A percentile compares a stretch with the other conserved stretches of the same genome.
Evolutionary conservation across 2,329 filamentous ascomycete species (phyloP).

Genomic region (Fusarium goolgardi): DNA sequence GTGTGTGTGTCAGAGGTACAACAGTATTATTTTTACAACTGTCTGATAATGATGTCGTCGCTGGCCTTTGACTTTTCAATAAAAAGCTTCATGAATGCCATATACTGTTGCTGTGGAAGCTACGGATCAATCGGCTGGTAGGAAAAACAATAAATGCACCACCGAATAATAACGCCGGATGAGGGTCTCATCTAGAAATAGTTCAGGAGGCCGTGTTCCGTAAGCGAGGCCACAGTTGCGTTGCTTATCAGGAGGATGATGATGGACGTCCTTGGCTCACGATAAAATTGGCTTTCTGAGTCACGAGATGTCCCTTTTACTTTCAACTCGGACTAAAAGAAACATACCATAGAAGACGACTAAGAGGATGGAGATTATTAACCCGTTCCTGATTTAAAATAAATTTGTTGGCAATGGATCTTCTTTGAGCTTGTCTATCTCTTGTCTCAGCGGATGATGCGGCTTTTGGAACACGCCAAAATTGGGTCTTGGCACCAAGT

Average conservation of each 20-base stretch:
- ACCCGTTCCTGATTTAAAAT: not conserved
- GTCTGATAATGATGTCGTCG: not conserved
- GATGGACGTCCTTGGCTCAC: constrained; percentile 27
- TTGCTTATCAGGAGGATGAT: constrained; percentile 27
- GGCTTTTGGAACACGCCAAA: constrained; percentile 42
- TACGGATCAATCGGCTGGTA: not conserved
- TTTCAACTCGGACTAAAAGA: not conserved
- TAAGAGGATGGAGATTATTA: not conserved
- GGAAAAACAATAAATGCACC: not conserved
- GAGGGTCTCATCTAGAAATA: constrained; percentile 30
- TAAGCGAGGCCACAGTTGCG: constrained; percentile 14
- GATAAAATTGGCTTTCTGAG: constrained; percentile 10
- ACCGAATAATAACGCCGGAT: constrained; percentile 22
- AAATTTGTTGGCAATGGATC: not conserved
- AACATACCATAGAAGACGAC: constrained; percentile 3
- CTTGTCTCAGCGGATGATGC: constrained; percentile 44
- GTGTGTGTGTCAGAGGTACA: constrained; percentile 1
- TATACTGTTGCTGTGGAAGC: not conserved
- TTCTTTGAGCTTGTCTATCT: constrained; percentile 16
- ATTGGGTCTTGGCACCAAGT: constrained; percentile 46
- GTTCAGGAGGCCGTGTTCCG: constrained; percentile 23
- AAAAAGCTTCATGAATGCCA: not conserved
- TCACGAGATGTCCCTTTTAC: not conserved
- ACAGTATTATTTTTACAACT: constrained; percentile 18
- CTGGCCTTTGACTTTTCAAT: not conserved